These are phyloP conservation scores for Leptomonas pyrrhocoris DNA, from an alignment of 208 protist genomes.

Conservation along the genomic window DNA sequence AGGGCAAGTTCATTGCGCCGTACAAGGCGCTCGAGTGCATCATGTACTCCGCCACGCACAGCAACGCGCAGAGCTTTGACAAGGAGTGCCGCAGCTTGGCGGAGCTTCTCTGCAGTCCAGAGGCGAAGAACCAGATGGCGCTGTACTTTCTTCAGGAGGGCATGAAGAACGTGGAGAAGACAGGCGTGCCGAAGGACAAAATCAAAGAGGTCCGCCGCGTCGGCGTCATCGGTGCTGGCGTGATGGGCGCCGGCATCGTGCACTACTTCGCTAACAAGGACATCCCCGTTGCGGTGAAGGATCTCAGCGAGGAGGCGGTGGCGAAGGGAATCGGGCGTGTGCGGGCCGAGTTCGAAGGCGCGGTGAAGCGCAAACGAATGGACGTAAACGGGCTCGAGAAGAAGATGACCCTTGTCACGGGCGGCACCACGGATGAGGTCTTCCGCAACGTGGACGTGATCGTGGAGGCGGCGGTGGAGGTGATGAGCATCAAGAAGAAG, in stretches of 20 bases:
- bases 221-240: constrained; percentile 81
- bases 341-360: constrained; percentile 58
- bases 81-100: constrained; percentile 82
- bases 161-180: constrained; percentile 90
- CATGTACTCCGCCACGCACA: constrained; percentile 73
- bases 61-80: constrained; percentile 53
- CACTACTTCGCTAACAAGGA: constrained; percentile 83
- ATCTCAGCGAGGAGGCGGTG: constrained; percentile 72
- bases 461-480: constrained; percentile 93
- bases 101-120: constrained; percentile 76
- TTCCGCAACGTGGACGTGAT: constrained; percentile 75
- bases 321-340: constrained; percentile 74
- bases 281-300: constrained; percentile 72
- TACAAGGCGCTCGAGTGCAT: constrained; percentile 91
- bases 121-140: constrained; percentile 88
- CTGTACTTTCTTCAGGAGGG: constrained; percentile 92
- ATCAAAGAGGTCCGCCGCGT: constrained; percentile 48
- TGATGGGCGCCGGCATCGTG: constrained; percentile 89
- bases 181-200: constrained; percentile 68
- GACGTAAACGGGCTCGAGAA: constrained; percentile 39
- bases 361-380: constrained; percentile 71
- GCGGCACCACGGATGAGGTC: constrained; percentile 56
- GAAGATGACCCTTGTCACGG: constrained; percentile 67
- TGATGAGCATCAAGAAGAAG: constrained; percentile 93
- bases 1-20: constrained; percentile 94